phyloP scores from a whole-genome alignment of 139 green algal species.

The Coelastrella sp. region DNA sequence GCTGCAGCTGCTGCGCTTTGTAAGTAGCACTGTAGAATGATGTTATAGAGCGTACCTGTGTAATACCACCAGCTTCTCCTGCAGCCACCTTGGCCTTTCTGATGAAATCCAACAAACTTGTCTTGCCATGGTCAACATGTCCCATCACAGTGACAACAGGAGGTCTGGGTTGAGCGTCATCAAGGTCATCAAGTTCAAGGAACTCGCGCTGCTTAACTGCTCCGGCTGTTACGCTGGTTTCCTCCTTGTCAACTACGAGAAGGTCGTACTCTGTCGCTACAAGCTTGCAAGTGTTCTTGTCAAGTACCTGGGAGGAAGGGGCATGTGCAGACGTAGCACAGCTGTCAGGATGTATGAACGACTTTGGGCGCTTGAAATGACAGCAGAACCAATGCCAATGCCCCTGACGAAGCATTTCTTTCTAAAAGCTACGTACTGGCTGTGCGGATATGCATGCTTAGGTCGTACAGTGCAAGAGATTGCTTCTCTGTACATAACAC shows the following conservation, averaged over 20 bases:
- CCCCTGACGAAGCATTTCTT: no score
- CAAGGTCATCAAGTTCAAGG: slow-evolving; percentile 85
- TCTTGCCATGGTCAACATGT: slow-evolving; percentile 99
- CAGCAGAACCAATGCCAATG: no score
- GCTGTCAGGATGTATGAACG: no score
- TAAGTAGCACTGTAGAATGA: no score
- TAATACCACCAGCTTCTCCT: slow-evolving; percentile 98
- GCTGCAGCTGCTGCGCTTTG: no score
- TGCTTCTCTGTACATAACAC: no score
- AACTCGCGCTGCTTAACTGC: slow-evolving; percentile 74
- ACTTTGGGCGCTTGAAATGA: no score
- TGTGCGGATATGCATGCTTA: no score
- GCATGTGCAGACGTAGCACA: no score
- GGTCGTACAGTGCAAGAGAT: no score
- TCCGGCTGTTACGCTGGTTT: slow-evolving; percentile 43
- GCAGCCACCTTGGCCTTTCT: slow-evolving; percentile 89
- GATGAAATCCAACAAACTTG: slow-evolving; percentile 92
- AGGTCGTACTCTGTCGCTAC: slow-evolving; percentile 85
- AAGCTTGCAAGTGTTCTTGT: slow-evolving; percentile 78
- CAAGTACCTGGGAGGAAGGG: slow-evolving; percentile 59
- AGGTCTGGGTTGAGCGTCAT: slow-evolving; percentile 76
- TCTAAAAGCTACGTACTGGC: no score
- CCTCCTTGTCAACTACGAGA: slow-evolving; percentile 66
- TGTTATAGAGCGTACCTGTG: no score
- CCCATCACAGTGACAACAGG: slow-evolving; percentile 99